phyloP scores from a whole-genome alignment of 768 basidiomycete species.

The Kwoniella europaea region DNA sequence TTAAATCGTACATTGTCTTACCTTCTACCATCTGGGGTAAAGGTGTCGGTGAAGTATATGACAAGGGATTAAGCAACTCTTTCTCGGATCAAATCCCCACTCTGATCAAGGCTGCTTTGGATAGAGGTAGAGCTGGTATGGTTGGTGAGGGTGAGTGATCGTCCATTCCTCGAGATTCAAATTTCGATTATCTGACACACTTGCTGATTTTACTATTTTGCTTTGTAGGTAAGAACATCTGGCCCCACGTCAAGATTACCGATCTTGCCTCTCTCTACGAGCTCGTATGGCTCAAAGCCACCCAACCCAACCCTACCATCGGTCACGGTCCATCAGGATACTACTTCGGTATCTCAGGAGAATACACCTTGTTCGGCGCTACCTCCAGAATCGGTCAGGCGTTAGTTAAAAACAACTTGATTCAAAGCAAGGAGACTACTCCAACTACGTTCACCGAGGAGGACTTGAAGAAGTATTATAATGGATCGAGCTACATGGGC shows the following conservation, averaged over 20 bases:
- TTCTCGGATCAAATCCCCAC: conserved; percentile 54
- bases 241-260: conserved; percentile 52
- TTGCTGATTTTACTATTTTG: background rate
- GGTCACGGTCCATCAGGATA: conserved; percentile 55
- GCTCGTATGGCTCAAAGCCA: conserved; percentile 41
- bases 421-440: conserved; percentile 14
- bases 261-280: conserved; percentile 51
- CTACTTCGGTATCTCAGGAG: conserved; percentile 54
- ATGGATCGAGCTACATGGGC: conserved; percentile 41
- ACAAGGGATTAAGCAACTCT: conserved; percentile 48
- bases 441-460: conserved; percentile 48
- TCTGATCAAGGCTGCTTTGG: conserved; percentile 47
- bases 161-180: background rate
- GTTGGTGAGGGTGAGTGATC: conserved; percentile 51
- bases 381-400: conserved; percentile 48
- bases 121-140: conserved; percentile 48
- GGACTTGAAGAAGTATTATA: conserved; percentile 55
- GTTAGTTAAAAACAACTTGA: conserved; percentile 37
- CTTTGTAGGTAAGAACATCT: conserved; percentile 46
- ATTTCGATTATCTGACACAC: background rate
- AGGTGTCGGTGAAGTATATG: conserved; percentile 44
- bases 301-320: conserved; percentile 33
- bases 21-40: conserved; percentile 57
- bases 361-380: conserved; percentile 46
- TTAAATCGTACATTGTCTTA: conserved; percentile 54